phyloP scores from a whole-genome alignment of 257 asterid genomes.

The Euphrasia confusa region DNA sequence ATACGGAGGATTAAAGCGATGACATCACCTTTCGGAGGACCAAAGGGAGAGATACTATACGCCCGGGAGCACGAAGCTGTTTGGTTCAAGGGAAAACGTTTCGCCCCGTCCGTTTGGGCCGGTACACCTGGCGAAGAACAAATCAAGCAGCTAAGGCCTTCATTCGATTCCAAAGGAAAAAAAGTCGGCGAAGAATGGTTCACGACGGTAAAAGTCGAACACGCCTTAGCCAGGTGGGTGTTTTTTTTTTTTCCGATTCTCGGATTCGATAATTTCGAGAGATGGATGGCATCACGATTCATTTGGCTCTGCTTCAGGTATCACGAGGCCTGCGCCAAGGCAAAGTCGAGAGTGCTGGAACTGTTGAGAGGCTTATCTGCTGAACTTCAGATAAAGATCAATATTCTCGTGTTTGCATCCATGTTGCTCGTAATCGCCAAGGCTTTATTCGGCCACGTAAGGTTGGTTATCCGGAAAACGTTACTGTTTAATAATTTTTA shows the following conservation, averaged over 20 bases:
- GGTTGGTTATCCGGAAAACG: conserved; percentile 35
- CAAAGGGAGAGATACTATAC: conserved; percentile 85
- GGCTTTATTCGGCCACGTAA: conserved; percentile 85
- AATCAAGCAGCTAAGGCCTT: conserved; percentile 72
- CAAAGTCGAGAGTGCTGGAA: conserved; percentile 71
- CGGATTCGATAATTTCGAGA: background rate
- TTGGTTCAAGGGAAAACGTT: conserved; percentile 96
- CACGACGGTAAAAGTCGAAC: conserved; percentile 77
- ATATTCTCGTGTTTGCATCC: conserved; percentile 81
- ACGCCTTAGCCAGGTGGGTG: conserved; percentile 63
- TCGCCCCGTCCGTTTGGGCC: conserved; percentile 64
- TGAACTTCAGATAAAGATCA: conserved; percentile 78
- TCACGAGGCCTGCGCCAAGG: conserved; percentile 70
- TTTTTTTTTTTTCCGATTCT: conserved; percentile 2
- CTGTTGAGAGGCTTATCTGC: conserved; percentile 71
- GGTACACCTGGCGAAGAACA: conserved; percentile 88
- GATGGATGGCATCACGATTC: background rate
- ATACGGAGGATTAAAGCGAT: conserved; percentile 74
- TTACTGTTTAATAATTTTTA: no score
- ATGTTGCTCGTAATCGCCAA: conserved; percentile 86
- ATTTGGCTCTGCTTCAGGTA: conserved; percentile 48
- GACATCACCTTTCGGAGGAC: conserved; percentile 77
- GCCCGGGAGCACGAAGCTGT: conserved; percentile 88
- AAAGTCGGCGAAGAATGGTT: conserved; percentile 98
- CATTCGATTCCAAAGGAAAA: conserved; percentile 89